Evolutionary conservation across 345 rosid species (phyloP), one percentile per base, ranked within the genome.

Genomic region (Aurinia saxatilis): DNA sequence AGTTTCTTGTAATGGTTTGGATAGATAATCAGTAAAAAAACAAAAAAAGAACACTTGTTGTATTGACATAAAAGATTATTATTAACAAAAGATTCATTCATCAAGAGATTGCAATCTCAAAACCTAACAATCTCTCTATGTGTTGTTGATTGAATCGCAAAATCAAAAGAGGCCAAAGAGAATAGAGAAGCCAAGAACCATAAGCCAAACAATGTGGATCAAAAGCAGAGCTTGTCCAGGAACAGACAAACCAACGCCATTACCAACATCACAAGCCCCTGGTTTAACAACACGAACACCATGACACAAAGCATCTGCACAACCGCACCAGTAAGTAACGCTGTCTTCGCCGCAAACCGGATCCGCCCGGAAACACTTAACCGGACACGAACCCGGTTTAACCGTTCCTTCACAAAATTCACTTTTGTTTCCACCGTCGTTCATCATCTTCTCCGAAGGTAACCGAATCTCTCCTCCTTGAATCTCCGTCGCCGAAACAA

Each of bases 291-390:
- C 97, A 14, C 70, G 44, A 69, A 75, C 79, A 2, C 95, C 92
- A 4, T 77, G 73, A 23, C 99, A 93, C 37, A 57, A 50, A 6
- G 99, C 99, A 42, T 93, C 92, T 5, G 79, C 60, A 63, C 99
- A 87, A 25, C 99, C 99, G 58, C 99, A 93, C 99, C 99, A 93
- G 71, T 93, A 93, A 37, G 96, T 93, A 57, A 84, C 84, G 25
- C 95, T 86, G 64, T 90, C 80, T 19, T 67, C 83, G 7, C 97
- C 97, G 36, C 99, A 93, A 14, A 90, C 97, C 13, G 97, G 99
- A 45, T 90, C 90, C 6, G 88, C 72, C 16, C 90, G 71, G 65
- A 93, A 90, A 72, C 99, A 93, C 14, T 76, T 90, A 40, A 90
- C 67, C 21, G 99, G 99, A 60, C 97, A 93, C 3, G 84, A 77